Conservation (phyloP, 2,329 filamentous ascomycete species). For the Aspergillus terreus region DNA sequence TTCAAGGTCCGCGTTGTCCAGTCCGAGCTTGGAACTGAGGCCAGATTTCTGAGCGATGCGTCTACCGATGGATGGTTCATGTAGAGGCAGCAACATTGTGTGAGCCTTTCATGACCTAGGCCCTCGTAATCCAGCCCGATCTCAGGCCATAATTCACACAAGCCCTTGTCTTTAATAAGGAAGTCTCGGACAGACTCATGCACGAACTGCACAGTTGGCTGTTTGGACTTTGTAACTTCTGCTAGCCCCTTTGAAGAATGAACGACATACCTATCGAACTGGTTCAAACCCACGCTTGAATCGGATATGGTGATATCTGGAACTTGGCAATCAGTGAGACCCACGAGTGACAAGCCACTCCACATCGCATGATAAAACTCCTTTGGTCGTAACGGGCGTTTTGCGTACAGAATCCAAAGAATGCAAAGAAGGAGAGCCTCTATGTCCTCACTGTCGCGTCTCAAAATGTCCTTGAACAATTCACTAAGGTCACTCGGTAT, state of each 20-base stretch:
- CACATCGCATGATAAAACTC: constrained; percentile 25
- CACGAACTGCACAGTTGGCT: constrained; percentile 31
- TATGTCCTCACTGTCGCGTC: constrained; percentile 42
- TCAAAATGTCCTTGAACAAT: constrained; percentile 52
- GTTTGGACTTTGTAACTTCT: constrained; percentile 22
- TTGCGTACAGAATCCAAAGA: constrained; percentile 53
- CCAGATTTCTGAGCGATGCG: too few species aligned
- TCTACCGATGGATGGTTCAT: constrained; percentile 2
- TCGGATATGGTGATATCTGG: too few species aligned
- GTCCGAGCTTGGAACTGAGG: not conserved
- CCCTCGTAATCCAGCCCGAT: constrained; percentile 20
- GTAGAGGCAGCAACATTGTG: constrained; percentile 23
- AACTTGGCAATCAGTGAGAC: too few species aligned
- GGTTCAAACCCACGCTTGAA: not conserved
- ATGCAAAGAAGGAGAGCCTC: constrained; percentile 46
- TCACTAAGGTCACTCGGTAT: constrained; percentile 43
- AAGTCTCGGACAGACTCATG: constrained; percentile 36
- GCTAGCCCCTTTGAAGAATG: constrained; percentile 30
- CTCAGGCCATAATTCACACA: constrained; percentile 30
- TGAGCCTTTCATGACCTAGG: constrained; percentile 43
- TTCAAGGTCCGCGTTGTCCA: too few species aligned
- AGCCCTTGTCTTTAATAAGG: constrained; percentile 24
- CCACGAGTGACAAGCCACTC: not conserved
- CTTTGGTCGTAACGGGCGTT: constrained; percentile 20
- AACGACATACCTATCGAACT: constrained; percentile 15